Conservation (phyloP, 352 stramenopile species). For the Albugo laibachii region DNA sequence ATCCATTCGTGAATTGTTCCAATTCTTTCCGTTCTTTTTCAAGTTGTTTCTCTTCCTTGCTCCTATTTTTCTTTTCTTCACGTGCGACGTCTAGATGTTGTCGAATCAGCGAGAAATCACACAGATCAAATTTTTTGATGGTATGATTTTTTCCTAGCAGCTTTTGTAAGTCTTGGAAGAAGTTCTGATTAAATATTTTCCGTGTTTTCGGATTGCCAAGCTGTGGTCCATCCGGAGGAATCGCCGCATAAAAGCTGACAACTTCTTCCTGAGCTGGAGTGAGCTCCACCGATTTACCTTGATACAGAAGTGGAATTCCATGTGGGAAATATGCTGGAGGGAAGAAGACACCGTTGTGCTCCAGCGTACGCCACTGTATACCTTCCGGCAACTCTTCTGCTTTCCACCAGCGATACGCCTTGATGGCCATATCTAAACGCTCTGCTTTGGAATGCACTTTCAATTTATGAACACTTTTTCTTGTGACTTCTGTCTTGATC, state of each 20-base stretch:
- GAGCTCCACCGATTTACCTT: conserved; percentile 84
- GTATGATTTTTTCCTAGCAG: conserved; percentile 85
- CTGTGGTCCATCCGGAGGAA: conserved; percentile 94
- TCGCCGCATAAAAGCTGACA: conserved; percentile 89
- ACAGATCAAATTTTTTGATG: conserved; percentile 93
- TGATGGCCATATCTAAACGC: conserved; percentile 91
- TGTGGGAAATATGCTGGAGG: conserved; percentile 91
- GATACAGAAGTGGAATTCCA: conserved; percentile 89
- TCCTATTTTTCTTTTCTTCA: conserved; percentile 90
- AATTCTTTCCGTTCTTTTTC: conserved; percentile 84
- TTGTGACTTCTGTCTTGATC: conserved; percentile 24
- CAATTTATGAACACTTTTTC: conserved; percentile 52
- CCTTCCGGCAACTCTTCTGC: conserved; percentile 83
- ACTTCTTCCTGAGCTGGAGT: conserved; percentile 90
- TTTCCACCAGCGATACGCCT: conserved; percentile 99
- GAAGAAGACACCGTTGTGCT: conserved; percentile 98
- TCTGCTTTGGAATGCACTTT: conserved; percentile 90
- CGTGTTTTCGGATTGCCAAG: conserved; percentile 91
- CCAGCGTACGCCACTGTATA: conserved; percentile 96
- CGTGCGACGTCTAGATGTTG: conserved; percentile 82
- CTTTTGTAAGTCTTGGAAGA: conserved; percentile 88
- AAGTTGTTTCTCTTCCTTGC: conserved; percentile 84
- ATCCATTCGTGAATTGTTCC: conserved; percentile 88
- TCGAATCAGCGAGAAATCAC: conserved; percentile 92
- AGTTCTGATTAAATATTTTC: conserved; percentile 99